Base-by-base conservation (phyloP, 2,329 filamentous ascomycete genomes). In the Diplocarpon rosae region DNA sequence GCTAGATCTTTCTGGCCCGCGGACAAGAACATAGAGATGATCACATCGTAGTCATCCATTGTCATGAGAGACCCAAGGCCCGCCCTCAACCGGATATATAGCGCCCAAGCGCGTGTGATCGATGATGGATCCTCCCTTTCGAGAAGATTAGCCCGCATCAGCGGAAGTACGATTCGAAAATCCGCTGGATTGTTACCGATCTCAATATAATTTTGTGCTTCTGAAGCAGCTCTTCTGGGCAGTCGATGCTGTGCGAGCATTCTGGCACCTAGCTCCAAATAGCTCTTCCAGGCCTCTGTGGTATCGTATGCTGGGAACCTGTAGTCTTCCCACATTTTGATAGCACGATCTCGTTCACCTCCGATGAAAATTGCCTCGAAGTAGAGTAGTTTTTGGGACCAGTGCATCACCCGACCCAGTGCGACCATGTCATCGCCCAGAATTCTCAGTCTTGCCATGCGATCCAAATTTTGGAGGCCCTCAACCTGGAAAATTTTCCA, bases 11-110 rank as follows among this genome's bases (percentile, higher is more conserved):
- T 69, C 47, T 80, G 71, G 42, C 78, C 75, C 6, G 76, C 72
- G 16, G 78, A 69, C 20, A 95, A 65, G 56, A 94, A 85, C 36
- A 75, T 75, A 15, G 81, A 72, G 37, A 83, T 79, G 30, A 89
- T 72, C 48, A 74, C 68, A 60, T 94, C 87, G 55, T 89, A 93
- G 58, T 93, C 83, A 14, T 77, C 66, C 57, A 89, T 78, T 2
- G 69, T 74, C 66, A 88, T 81, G 1, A 70, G 63, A 17, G 69
- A 59, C 1, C 74, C 77, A 2, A 87, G 68, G 5, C 73, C 69
- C 20, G 69, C 66, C 48, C 79, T 78, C 53, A 93, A 68, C 41
- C 71, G 70, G 31, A 77, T 65, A 61, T 90, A 92, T 1, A 76
- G 62, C 17, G 70, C 64, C 77, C 83, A 90, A 0, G 85, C 85